Conservation (phyloP, 1,139 yeast genomes). For the Yamadazyma diospyri region DNA sequence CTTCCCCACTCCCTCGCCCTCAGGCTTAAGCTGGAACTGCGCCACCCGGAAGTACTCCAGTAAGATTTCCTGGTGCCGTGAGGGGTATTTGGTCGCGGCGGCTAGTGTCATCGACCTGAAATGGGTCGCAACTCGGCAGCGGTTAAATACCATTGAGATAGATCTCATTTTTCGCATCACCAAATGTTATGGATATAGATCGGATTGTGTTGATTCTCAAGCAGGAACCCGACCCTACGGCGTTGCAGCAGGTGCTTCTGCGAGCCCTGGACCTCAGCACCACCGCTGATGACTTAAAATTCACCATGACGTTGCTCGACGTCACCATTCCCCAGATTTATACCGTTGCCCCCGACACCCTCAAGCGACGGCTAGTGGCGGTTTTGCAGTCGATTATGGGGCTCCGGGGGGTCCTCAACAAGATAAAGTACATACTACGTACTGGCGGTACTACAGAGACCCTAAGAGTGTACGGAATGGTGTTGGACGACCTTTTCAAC, state of each 20-base stretch:
- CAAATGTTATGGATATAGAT: slow-evolving; percentile 2
- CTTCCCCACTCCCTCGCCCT: slow-evolving; percentile 13
- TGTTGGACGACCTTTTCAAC: slow-evolving; percentile 18
- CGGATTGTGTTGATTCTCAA: slow-evolving; percentile 15
- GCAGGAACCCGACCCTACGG: slow-evolving; percentile 16
- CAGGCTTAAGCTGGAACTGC: slow-evolving; percentile 18
- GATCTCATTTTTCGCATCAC: no score
- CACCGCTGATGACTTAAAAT: slow-evolving; percentile 5
- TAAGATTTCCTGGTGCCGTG: slow-evolving; percentile 4
- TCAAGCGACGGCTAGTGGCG: slow-evolving; percentile 4
- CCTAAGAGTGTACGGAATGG: slow-evolving; percentile 9
- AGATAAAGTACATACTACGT: slow-evolving; percentile 3
- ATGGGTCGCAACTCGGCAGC: no score
- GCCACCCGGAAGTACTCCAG: slow-evolving; percentile 17
- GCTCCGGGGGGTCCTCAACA: slow-evolving; percentile 9
- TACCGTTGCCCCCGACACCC: not conserved
- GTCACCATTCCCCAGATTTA: slow-evolving; percentile 10
- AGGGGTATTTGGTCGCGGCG: not conserved
- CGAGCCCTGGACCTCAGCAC: no score
- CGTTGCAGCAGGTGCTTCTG: not conserved
- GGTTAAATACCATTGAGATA: no score
- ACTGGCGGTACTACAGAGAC: slow-evolving; percentile 1
- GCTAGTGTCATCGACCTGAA: no score
- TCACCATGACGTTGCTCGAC: slow-evolving; percentile 25
- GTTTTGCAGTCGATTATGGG: slow-evolving; percentile 9